phyloP scores from a whole-genome alignment of 768 basidiomycete species.

The Rhizopogon salebrosus region DNA sequence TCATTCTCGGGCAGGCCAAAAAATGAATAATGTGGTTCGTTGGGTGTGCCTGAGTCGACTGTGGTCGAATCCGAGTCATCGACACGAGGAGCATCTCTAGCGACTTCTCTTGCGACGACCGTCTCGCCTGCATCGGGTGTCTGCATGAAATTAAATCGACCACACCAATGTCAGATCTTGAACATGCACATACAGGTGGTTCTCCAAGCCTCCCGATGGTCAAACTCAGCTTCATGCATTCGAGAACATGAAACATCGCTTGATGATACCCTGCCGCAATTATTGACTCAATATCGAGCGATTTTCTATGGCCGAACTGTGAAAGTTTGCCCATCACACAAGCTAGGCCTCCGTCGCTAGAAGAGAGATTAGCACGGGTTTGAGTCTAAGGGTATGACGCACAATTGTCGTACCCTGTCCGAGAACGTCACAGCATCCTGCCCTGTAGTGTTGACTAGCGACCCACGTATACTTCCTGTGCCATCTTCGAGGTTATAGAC shows the following conservation, averaged over 20 bases:
- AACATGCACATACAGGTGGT: constrained; percentile 5
- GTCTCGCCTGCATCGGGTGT: background rate
- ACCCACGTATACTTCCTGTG: constrained; percentile 19
- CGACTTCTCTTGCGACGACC: background rate
- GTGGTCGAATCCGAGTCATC: background rate
- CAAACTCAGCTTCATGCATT: constrained; percentile 14
- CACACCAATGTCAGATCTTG: background rate
- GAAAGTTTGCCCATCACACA: constrained; percentile 4
- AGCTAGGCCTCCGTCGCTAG: constrained; percentile 18
- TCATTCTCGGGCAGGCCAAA: background rate
- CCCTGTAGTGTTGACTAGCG: constrained; percentile 9
- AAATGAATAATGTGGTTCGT: background rate
- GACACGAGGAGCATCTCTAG: background rate
- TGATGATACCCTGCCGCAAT: constrained; percentile 17
- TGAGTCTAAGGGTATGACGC: background rate
- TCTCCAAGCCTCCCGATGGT: constrained; percentile 5
- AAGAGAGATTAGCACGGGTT: background rate
- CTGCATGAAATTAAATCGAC: background rate
- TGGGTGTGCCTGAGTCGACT: background rate
- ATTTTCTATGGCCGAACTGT: background rate
- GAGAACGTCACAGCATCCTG: background rate
- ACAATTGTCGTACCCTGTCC: constrained; percentile 11
- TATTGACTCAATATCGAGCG: constrained; percentile 12
- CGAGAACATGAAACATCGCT: constrained; percentile 20
- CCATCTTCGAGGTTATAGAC: constrained; percentile 34